phyloP scores from a whole-genome alignment of 306 rosid species.

The Acacia acuminata region DNA sequence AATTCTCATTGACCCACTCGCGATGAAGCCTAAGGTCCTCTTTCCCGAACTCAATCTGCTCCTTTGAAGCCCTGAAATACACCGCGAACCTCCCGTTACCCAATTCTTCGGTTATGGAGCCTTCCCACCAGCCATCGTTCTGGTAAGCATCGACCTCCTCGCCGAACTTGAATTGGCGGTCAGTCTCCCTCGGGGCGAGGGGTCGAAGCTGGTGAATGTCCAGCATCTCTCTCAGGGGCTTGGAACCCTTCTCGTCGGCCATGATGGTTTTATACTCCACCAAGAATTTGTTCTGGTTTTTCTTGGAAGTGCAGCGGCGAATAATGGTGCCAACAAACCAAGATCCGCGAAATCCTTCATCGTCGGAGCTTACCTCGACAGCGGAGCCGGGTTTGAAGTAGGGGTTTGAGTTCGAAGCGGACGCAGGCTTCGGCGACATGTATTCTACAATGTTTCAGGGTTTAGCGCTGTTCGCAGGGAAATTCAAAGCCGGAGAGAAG shows the following conservation, averaged over 20 bases:
- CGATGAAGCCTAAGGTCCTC: conserved; percentile 54
- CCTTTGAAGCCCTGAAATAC: conserved; percentile 51
- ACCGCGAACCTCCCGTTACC: conserved; percentile 42
- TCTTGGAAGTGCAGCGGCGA: conserved; percentile 26
- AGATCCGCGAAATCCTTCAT: conserved; percentile 65
- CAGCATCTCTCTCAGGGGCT: conserved; percentile 44
- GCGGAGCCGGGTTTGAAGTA: conserved; percentile 37
- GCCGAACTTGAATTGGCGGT: conserved; percentile 42
- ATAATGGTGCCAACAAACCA: conserved; percentile 45
- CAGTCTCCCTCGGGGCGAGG: conserved; percentile 33
- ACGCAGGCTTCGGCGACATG: conserved; percentile 23
- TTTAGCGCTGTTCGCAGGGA: background rate
- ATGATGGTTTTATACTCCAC: conserved; percentile 51
- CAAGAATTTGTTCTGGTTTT: conserved; percentile 19
- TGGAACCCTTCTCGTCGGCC: conserved; percentile 26
- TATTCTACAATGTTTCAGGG: background rate
- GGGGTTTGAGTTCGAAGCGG: background rate
- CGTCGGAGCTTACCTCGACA: conserved; percentile 53
- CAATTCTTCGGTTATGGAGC: conserved; percentile 33
- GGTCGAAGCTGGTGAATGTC: conserved; percentile 50
- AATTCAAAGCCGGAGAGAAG: background rate
- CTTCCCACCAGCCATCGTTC: conserved; percentile 77
- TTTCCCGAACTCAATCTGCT: conserved; percentile 45
- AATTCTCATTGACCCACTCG: conserved; percentile 47
- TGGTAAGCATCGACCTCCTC: conserved; percentile 60